Conservation (phyloP, 192 early-diverging fungal species). For the Spinellus fusiger region DNA sequence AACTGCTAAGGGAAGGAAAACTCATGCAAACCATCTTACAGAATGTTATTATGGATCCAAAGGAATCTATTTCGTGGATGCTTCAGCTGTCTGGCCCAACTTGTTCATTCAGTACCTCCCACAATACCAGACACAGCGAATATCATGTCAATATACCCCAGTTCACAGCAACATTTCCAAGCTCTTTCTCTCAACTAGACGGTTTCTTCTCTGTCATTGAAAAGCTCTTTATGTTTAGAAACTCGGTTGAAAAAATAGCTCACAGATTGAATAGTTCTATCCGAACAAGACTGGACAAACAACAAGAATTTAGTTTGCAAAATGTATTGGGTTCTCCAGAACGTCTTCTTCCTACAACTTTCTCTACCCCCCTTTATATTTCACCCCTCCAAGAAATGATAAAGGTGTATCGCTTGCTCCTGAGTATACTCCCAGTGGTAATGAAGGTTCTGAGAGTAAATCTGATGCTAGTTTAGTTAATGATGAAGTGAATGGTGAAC, state of each 20-base stretch:
- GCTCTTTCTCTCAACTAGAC: constrained; percentile 2
- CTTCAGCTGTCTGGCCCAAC: background rate
- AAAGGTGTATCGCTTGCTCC: background rate
- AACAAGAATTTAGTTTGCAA: too few species aligned
- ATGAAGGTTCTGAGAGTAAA: too few species aligned
- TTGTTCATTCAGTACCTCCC: background rate
- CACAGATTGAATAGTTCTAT: too few species aligned
- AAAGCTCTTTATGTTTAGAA: constrained; percentile 1
- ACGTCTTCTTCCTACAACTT: too few species aligned
- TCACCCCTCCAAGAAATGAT: too few species aligned
- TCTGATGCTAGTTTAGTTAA: background rate
- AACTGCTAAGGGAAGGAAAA: background rate
- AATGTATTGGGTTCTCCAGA: too few species aligned
- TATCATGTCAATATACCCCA: background rate
- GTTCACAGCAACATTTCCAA: too few species aligned
- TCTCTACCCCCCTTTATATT: too few species aligned
- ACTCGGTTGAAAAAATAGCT: too few species aligned
- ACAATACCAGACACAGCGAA: background rate
- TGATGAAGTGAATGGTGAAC: background rate
- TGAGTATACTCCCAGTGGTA: background rate
- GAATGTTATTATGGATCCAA: background rate
- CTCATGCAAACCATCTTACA: constrained; percentile 1
- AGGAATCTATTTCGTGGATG: background rate
- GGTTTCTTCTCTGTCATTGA: constrained; percentile 2
- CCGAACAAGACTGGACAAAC: too few species aligned